Base-by-base conservation (phyloP, 2,329 filamentous ascomycete genomes). In the Penicillium sp. region DNA sequence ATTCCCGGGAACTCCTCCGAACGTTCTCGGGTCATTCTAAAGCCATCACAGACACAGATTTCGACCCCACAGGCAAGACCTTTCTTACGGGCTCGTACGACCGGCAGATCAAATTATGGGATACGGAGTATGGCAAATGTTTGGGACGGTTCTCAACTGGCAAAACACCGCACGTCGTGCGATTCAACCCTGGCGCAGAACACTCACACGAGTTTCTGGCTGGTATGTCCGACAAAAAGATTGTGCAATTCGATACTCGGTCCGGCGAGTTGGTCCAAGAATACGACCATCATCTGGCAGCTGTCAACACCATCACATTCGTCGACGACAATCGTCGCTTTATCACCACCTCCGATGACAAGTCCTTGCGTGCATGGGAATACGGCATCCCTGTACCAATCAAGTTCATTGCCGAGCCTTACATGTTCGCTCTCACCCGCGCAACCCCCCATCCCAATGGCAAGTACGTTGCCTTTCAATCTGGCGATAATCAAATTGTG, bases 211-310 rank as follows among this genome's bases (percentile, higher is more conserved):
- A 96, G 64, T 98, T 98, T 65, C 68, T 98, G 39, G 89, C 88
- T 1, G 92, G 92, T 56, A 93, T 96, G 86, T 92, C 86, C 25
- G 90, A 98, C 66, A 98, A 98, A 73, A 95, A 95, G 72, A 98
- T 98, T 52, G 76, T 98, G 28, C 92, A 98, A 60, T 98, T 93
- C 65, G 92, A 98, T 65, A 89, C 82, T 2, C 79, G 93, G 17
- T 80, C 82, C 5, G 79, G 79, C 50, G 80, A 93, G 55, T 75
- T 92, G 41, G 85, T 95, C 9, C 93, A 98, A 60, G 92, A 96
- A 70, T 98, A 98, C 68, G 90, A 98, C 60, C 92, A 98, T 65
- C 92, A 98, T 63, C 71, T 98, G 45, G 92, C 88, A n/a, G 87
- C 92, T 15, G 83, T 98, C 71, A 98, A 98, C 69, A 96, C 92